Evolutionary conservation across 495 filamentous ascomycete genomes (phyloP).

Genomic region (Penicillium canescens): DNA sequence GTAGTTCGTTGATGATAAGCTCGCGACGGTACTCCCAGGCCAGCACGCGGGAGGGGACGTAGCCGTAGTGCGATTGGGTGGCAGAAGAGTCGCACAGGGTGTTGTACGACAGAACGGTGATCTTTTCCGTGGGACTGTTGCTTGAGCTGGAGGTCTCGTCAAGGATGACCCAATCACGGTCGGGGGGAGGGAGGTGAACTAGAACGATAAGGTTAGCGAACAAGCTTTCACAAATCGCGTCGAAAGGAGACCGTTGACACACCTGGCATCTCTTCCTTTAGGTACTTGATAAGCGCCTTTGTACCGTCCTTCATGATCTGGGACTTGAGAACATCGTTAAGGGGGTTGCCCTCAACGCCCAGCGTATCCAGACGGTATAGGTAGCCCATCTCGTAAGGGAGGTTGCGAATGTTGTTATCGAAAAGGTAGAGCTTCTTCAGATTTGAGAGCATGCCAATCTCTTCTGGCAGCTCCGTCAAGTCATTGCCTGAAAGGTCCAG

Average conservation of each 20-base stretch:
- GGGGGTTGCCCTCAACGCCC: constrained; percentile 88
- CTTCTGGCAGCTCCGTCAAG: constrained; percentile 77
- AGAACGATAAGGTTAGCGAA: constrained; percentile 12
- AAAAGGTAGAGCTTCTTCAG: constrained; percentile 78
- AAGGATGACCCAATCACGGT: constrained; percentile 68
- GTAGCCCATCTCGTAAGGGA: constrained; percentile 86
- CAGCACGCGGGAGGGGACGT: constrained; percentile 75
- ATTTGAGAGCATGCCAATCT: constrained; percentile 94
- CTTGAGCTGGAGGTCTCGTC: constrained; percentile 54
- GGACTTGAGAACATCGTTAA: constrained; percentile 69
- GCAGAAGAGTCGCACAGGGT: constrained; percentile 91
- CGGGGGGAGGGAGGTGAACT: constrained; percentile 66
- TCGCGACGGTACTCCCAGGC: constrained; percentile 84
- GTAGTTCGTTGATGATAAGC: constrained; percentile 76
- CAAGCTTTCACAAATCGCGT: constrained; percentile 4
- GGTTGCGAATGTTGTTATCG: constrained; percentile 78
- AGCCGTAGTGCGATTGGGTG: constrained; percentile 80
- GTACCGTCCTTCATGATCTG: constrained; percentile 85
- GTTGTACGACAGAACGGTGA: constrained; percentile 89
- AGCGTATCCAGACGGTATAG: constrained; percentile 84
- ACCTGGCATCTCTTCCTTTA: constrained; percentile 85
- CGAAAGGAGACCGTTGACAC: constrained; percentile 17
- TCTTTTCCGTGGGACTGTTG: constrained; percentile 50
- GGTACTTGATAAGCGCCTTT: constrained; percentile 73
- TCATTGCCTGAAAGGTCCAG: constrained; percentile 90